A percentile compares a stretch with the other conserved stretches of the same genome.
Conservation (phyloP, 768 basidiomycete genomes). For the Kwoniella botswanensis region DNA sequence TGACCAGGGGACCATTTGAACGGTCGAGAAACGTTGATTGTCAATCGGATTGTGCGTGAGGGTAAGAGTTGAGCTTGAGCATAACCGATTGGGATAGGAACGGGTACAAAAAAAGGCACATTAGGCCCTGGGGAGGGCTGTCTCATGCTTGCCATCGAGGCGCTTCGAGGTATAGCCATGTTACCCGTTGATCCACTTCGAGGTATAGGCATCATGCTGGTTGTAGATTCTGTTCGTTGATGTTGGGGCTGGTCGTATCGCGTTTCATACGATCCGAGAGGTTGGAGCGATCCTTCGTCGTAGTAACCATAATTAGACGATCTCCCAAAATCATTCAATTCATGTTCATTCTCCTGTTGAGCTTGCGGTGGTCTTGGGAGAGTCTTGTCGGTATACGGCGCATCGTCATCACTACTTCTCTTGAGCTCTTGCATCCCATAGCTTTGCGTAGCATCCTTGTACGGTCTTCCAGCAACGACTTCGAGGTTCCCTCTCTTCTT, state of each 20-base stretch:
- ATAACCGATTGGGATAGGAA: slow-evolving; percentile 69
- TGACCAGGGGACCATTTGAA: slow-evolving; percentile 78
- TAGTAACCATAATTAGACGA: slow-evolving; percentile 31
- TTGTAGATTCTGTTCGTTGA: slow-evolving; percentile 11
- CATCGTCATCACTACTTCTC: slow-evolving; percentile 10
- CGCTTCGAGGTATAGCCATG: slow-evolving; percentile 7
- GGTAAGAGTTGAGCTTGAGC: slow-evolving; percentile 72
- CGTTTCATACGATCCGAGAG: slow-evolving; percentile 41
- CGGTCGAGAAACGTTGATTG: slow-evolving; percentile 66
- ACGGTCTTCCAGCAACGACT: slow-evolving; percentile 39
- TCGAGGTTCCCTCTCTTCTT: background rate
- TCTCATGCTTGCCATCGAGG: slow-evolving; percentile 11
- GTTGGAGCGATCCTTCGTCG: slow-evolving; percentile 49
- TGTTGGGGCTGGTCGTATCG: slow-evolving; percentile 23
- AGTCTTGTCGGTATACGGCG: slow-evolving; percentile 33
- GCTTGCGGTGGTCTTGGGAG: slow-evolving; percentile 30
- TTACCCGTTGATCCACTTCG: slow-evolving; percentile 2
- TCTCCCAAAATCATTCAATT: slow-evolving; percentile 26
- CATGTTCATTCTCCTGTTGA: background rate
- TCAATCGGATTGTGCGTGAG: slow-evolving; percentile 72
- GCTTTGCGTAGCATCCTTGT: slow-evolving; percentile 14
- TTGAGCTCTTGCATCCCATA: slow-evolving; percentile 36
- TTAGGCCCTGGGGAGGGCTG: background rate
- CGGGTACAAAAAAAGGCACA: slow-evolving; percentile 48
- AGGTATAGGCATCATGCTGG: slow-evolving; percentile 13